Base-by-base conservation (phyloP, 495 filamentous ascomycete genomes). In the Hamigera avellanea region DNA sequence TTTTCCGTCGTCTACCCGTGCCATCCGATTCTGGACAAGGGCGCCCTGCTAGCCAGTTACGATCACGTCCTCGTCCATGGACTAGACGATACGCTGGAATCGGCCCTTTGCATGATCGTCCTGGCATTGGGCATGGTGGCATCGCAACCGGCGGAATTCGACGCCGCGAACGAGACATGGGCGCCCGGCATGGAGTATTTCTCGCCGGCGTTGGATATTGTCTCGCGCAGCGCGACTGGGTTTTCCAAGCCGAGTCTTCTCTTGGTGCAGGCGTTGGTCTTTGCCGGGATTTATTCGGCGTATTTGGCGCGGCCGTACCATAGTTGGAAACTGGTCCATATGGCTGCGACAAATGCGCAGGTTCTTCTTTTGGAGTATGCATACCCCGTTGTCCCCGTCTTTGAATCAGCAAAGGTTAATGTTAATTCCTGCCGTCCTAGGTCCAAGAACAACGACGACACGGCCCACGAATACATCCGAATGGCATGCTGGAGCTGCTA, bases 301-400 rank as follows among this genome's bases (percentile, higher is more conserved):
- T 48, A 57, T 19, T 42, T 55, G 15, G 56, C 51, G 30, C 48
- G 53, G 38, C 56, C 56, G 6, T 46, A 57, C 26, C 56, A 59
- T 38, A 57, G 53, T 29, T 50, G 49, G 49, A 50, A 43, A 14
- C 50, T 59, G 56, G 47, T 45, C 1, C 45, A 57, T 14, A 49
- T 50, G 14, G 53, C 56, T 9, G 49, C 56, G 8, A 43, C 41
- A 18, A 38, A 48, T n/a, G 46, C 55, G 31, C 42, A 55, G 6
- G 41, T 40, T 17, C 39, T 54, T 32, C 33, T 48, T 14, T 51
- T 57, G 25, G 49, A 45, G 56, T 57, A 42, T 18, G 28, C 19
- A 28, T 18, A 10, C 9, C 9, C 21, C 21, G 4, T 4, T 23
- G 9, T 23, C 21, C 9, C 21, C 9, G 4, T 5, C 9, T 23